Conservation (phyloP, 345 rosid genomes). For the Populus deltoides region DNA sequence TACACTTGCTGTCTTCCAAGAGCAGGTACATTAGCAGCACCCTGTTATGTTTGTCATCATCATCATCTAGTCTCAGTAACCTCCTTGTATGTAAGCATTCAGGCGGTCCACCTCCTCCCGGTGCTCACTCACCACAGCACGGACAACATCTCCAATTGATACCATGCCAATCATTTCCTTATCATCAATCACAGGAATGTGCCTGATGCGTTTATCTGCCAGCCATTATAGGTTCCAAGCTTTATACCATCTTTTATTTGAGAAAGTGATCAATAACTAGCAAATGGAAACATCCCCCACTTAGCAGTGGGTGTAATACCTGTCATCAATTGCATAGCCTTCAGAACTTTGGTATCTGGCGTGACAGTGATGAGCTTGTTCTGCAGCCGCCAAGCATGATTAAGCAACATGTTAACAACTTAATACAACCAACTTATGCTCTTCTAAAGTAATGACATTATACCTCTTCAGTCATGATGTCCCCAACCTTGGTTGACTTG, state of each 20-base stretch:
- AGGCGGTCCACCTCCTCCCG: constrained; percentile 86
- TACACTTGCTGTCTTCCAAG: constrained; percentile 7
- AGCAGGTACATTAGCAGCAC: not conserved
- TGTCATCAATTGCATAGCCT: constrained; percentile 99
- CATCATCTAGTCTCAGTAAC: constrained; percentile 55
- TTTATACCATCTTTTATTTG: not conserved
- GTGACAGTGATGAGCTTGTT: constrained; percentile 92
- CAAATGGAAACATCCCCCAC: not conserved
- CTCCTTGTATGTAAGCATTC: constrained; percentile 90
- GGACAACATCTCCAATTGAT: constrained; percentile 97
- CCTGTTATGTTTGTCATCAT: constrained; percentile 22
- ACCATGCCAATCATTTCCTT: constrained; percentile 94
- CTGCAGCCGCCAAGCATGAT: constrained; percentile 34
- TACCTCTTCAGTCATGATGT: constrained; percentile 99
- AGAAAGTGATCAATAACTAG: not conserved
- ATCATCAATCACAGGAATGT: constrained; percentile 82
- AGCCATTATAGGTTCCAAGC: constrained; percentile 7
- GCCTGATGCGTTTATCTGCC: constrained; percentile 92
- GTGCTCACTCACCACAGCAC: constrained; percentile 94
- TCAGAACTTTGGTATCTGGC: constrained; percentile 85
- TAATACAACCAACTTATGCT: not conserved
- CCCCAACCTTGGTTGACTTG: constrained; percentile 95
- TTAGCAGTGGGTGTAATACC: constrained; percentile 38
- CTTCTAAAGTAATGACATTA: not conserved
- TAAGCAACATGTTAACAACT: not conserved